These are phyloP conservation scores for Phytophthora europaea DNA, from an alignment of 352 stramenopile genomes.

Conservation along the genomic window DNA sequence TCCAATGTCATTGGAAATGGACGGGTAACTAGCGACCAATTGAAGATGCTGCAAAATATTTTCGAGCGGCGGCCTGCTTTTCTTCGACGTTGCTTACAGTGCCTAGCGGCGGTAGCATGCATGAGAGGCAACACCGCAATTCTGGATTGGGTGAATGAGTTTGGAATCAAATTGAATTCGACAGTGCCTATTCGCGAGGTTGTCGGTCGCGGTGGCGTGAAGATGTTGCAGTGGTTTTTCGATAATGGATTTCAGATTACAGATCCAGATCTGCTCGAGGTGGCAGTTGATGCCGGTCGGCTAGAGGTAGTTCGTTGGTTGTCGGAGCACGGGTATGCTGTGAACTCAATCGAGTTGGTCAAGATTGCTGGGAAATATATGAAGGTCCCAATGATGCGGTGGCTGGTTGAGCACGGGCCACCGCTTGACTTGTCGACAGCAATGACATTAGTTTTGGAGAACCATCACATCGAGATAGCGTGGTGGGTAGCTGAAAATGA, in stretches of 20 bases:
- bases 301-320: conserved; percentile 2
- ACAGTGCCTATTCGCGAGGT: background rate
- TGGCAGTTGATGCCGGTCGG: background rate
- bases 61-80: background rate
- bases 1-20: background rate
- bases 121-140: background rate
- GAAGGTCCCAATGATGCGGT: too few species aligned
- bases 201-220: background rate
- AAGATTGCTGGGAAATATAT: too few species aligned
- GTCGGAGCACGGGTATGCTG: background rate
- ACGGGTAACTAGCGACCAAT: background rate
- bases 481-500: too few species aligned
- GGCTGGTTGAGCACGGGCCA: too few species aligned
- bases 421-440: too few species aligned
- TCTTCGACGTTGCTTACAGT: background rate
- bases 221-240: background rate
- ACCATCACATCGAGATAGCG: too few species aligned
- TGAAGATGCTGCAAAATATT: background rate
- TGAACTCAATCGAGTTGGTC: background rate
- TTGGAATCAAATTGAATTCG: background rate
- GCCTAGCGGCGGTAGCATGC: background rate
- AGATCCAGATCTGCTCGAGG: background rate
- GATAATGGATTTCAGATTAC: background rate
- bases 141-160: background rate
- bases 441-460: too few species aligned